Evolutionary conservation across 1,284 basidiomycete genomes (phyloP), one percentile per base, ranked within the genome.

Genomic region (Boletus mariae): DNA sequence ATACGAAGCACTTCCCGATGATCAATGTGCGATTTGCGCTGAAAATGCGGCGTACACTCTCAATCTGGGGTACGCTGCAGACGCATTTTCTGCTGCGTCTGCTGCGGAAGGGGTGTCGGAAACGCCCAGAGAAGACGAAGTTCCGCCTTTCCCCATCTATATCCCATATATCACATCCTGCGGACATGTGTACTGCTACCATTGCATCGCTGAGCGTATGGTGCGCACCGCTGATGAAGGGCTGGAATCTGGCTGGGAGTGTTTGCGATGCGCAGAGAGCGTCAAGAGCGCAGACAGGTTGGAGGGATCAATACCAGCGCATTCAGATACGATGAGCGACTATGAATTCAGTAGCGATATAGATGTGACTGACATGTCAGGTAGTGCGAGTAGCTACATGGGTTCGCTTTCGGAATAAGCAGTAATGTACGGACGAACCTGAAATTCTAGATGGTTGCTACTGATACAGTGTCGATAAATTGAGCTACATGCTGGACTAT

Each of bases 151-250:
- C 64, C 84, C 87, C 2, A 78, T 91, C 54, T 75, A 84, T 60
- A 88, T 80, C 31, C 83, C 90, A 0, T 92, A 92, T 63, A 69
- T 83, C 53, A 80, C 87, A 9, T 85, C 87, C 13, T 92, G 90
- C 58, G 85, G 83, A 12, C 90, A 94, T 68, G 69, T 80, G 10
- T 96, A 92, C 72, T 95, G 93, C 70, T 96, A 95, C 69, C 84
- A 87, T 62, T 96, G 93, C 69, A 76, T 95, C 31, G 81, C 90
- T 11, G 88, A 90, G 61, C 83, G 85, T 53, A 82, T 96, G 74
- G 78, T 91, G 61, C 84, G 82, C 32, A 77, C 79, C 0, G 81
- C 81, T 6, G 87, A 88, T 53, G 87, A 88, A 45, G 80, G 76
- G 17, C 73, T 75, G 34, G 77, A 79, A 12, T 78, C 76, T 20